Evolutionary conservation across 2,329 filamentous ascomycete species (phyloP), one percentile per base, ranked within the genome.

Genomic region (Pseudogymnoascus sp.): DNA sequence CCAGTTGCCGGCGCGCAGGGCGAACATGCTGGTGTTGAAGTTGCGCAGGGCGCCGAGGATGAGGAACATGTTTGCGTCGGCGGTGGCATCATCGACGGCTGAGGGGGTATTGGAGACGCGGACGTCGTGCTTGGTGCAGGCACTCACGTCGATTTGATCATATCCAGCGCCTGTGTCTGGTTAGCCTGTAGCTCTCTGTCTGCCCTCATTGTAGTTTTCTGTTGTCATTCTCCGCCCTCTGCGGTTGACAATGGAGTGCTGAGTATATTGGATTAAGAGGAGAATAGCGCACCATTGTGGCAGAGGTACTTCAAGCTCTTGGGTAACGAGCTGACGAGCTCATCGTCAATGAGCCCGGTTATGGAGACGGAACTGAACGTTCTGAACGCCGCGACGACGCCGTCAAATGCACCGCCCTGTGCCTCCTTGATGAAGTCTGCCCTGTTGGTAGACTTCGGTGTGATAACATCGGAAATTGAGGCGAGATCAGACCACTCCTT

Each of bases 21-120:
- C 78, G 3, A 80, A 71, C 80, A 94, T 88, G 72, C 71, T 80
- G 1, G 80, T 75, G 70, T 87, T 86, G 70, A 93, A 86, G 71
- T 89, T 88, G 60, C 91, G 82, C 64, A 96, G 78, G 7, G 90
- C 88, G 14, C 91, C 91, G 58, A 96, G 78, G 66, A 95, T 86
- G 3, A 96, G 80, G 72, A 91, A 96, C 71, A 95, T 86, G 70
- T 83, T 88, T 6, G 86, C 81, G 73, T 96, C 91, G 62, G 91
- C 91, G 0, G 91, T 96, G 38, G 90, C 85, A 72, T 94, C 89
- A 73, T 94, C 87, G 45, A 92, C 89, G 29, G 89, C 88, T 0
- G 83, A 86, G n/a, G 90, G 91, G 1, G 89, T 87, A 74, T 95
- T 94, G 66, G 89, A 91, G 35, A 96, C 88, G 43, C 78, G 81